A percentile compares a stretch with the other conserved stretches of the same genome.
These are phyloP conservation scores for Flaveria robusta DNA, from an alignment of 129 eudicot genomes.

Conservation along the genomic window DNA sequence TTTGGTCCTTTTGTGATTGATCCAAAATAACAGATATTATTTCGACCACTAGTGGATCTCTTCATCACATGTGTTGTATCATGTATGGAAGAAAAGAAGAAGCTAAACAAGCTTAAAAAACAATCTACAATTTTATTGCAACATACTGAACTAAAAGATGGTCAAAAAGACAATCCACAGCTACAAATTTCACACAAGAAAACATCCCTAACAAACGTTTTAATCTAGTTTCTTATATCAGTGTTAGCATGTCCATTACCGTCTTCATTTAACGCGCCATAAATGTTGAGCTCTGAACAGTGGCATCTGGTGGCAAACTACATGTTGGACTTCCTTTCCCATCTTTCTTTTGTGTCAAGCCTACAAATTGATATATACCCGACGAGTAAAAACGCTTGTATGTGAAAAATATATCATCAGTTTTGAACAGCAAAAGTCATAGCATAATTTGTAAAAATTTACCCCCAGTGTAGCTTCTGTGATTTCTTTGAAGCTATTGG, in stretches of 20 bases:
- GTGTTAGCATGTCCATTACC: not conserved
- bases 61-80: not conserved
- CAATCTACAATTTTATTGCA: not conserved
- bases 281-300: not conserved
- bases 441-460: constrained; percentile 9
- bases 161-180: not conserved
- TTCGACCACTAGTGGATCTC: not conserved
- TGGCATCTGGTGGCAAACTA: constrained; percentile 30
- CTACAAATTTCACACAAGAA: constrained; percentile 2
- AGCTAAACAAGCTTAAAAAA: constrained; percentile 9
- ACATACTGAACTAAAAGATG: not conserved
- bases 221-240: not conserved
- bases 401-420: not conserved
- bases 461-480: constrained; percentile 84
- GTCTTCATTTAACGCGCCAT: constrained; percentile 1
- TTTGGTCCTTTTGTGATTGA: not conserved
- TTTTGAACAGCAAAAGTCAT: not conserved
- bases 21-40: not conserved
- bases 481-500: constrained; percentile 41
- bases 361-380: constrained; percentile 38
- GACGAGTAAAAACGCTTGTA: constrained; percentile 6
- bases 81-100: not conserved
- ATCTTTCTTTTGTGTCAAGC: constrained; percentile 89
- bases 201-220: constrained; percentile 5
- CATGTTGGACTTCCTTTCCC: constrained; percentile 98